Base-by-base conservation (phyloP, 2,329 filamentous ascomycete genomes). In the Penicillium brevicompactum region DNA sequence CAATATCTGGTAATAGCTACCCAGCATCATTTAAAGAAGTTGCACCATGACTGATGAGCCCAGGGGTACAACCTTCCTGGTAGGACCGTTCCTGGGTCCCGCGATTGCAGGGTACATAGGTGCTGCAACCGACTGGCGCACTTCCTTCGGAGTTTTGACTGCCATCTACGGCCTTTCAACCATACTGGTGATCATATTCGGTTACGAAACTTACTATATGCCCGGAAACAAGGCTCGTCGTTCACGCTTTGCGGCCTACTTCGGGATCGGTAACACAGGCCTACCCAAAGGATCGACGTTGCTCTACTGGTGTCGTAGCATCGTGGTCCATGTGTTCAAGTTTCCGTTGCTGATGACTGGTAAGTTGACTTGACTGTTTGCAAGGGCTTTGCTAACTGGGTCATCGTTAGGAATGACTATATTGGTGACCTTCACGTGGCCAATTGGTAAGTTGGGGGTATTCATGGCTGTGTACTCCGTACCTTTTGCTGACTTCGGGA, bases 401-500 rank as follows among this genome's bases (percentile, higher is more conserved):
- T 16, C 45, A 16, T 46, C 31, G 5, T 27, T 27, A 61, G 60
- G 60, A 5, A 40, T 74, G 32, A 63, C 69, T 13, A 67, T 65
- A n/a, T 61, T 74, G 64, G 67, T 74, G 13, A 73, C 67, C 22
- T 74, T 73, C 49, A 71, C 66, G 40, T 75, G 71, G 72, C 71
- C 72, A 0, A 74, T 75, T 51, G 72, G 72, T 64, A 53, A 38
- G 63, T 53, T 32, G 16, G 5, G n/a, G n/a, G 14, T 11, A 16
- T n/a, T 14, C 2, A 4, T 2, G 11, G n/a, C 14, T 18, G 5
- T 40, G 2, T 1, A n/a, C n/a, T n/a, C n/a, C n/a, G n/a, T n/a
- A 14, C 13, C 14, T 27, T 46, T 9, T 22, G 30, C 49, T 24
- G 31, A 18, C 18, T 18, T 18, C 18, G 18, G 18, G 18, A 22